Evolutionary conservation across 306 rosid genomes (phyloP).

Genomic region (Medicago ruthenica): DNA sequence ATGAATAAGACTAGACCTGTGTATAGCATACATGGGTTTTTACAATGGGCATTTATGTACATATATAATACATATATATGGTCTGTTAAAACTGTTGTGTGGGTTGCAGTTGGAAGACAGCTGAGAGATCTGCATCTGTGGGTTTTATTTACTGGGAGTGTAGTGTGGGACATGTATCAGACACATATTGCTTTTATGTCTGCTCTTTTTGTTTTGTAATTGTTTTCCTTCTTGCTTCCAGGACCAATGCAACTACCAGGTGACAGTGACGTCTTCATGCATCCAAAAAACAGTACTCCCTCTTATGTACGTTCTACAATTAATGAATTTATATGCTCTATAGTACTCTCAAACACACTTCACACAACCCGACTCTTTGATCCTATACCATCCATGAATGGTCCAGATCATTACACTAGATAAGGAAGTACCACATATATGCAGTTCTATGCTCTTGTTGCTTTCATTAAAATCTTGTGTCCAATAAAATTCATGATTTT

Average conservation of each 20-base stretch:
- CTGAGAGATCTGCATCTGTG: slow-evolving; percentile 21
- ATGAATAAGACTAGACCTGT: slow-evolving; percentile 10
- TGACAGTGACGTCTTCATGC: slow-evolving; percentile 55
- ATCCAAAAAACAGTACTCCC: slow-evolving; percentile 24
- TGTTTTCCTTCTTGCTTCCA: slow-evolving; percentile 44
- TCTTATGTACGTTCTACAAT: slow-evolving; percentile 30
- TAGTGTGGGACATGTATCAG: slow-evolving; percentile 55
- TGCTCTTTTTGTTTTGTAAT: slow-evolving; percentile 57
- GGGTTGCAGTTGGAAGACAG: slow-evolving; percentile 40
- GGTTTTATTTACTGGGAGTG: slow-evolving; percentile 45
- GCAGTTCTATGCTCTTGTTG: slow-evolving; percentile 45
- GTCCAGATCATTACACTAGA: slow-evolving; percentile 42
- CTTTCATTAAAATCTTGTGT: slow-evolving; percentile 52
- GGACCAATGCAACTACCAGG: slow-evolving; percentile 64
- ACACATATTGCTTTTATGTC: slow-evolving; percentile 58
- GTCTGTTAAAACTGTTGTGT: slow-evolving; percentile 27
- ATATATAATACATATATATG: not conserved
- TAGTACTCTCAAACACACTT: not conserved
- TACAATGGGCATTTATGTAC: not conserved
- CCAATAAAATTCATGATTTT: not conserved
- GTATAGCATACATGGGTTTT: not conserved
- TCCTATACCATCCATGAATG: slow-evolving; percentile 46
- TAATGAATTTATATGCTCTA: slow-evolving; percentile 46
- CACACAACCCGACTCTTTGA: slow-evolving; percentile 44
- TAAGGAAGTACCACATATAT: not conserved